Percentiles rank a stretch among this genome's conserved stretches.
Evolutionary conservation across 2,329 filamentous ascomycete genomes (phyloP).

Genomic region (Dothideomycetes sp.): DNA sequence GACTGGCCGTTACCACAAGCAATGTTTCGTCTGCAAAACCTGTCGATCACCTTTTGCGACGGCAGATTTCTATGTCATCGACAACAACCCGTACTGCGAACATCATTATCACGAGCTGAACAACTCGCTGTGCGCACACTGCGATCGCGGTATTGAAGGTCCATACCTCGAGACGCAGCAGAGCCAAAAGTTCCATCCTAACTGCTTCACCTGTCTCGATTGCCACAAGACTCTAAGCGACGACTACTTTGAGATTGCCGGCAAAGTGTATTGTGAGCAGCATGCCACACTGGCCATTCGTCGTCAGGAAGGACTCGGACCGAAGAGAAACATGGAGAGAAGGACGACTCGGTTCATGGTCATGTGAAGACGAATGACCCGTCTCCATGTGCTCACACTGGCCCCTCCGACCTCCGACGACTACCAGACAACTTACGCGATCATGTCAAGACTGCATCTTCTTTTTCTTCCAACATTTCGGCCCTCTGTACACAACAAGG

Average conservation of each 20-base stretch:
- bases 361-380: constrained; percentile 19
- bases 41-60: constrained; percentile 76
- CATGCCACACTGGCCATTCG: constrained; percentile 53
- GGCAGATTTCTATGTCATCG: constrained; percentile 82
- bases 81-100: constrained; percentile 82
- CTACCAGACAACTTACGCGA: constrained; percentile 1
- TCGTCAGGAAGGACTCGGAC: constrained; percentile 6
- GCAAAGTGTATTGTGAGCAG: constrained; percentile 73
- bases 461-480: not conserved
- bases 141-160: constrained; percentile 81
- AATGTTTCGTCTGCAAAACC: constrained; percentile 84
- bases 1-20: constrained; percentile 88
- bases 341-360: constrained; percentile 29
- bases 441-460: not conserved
- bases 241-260: constrained; percentile 85
- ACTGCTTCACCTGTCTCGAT: constrained; percentile 75
- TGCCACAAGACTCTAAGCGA: constrained; percentile 67
- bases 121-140: constrained; percentile 71
- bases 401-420: not conserved
- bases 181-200: constrained; percentile 71
- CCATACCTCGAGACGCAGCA: constrained; percentile 80
- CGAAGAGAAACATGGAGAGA: constrained; percentile 19
- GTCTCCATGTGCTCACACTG: too few relatives aligned
- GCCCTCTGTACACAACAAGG: too few relatives aligned
- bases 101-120: constrained; percentile 90